phyloP scores from a whole-genome alignment of 2,329 filamentous ascomycete genomes.

The Exophiala sp. region DNA sequence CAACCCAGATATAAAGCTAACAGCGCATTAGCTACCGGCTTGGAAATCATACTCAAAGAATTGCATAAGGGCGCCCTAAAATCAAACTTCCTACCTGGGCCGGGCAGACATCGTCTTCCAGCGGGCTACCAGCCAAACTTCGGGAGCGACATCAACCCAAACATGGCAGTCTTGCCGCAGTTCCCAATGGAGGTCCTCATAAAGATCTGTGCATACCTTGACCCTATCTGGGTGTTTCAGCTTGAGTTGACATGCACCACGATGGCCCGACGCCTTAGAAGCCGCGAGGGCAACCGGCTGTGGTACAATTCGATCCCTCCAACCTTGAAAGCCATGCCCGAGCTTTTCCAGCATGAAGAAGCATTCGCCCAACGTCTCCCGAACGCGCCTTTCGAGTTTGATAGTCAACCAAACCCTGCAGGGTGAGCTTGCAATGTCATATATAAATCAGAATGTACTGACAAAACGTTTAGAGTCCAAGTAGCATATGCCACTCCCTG shows the following conservation, averaged over 20 bases:
- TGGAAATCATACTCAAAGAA: neutral
- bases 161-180: neutral
- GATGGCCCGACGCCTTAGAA: neutral
- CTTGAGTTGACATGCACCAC: neutral
- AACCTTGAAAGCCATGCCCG: neutral
- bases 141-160: neutral
- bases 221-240: constrained; percentile 4
- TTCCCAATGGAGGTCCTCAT: constrained; percentile 1
- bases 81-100: neutral
- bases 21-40: neutral
- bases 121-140: neutral
- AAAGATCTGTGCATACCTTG: neutral
- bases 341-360: neutral
- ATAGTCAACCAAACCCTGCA: neutral
- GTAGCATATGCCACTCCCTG: neutral
- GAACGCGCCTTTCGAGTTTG: neutral
- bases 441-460: neutral
- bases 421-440: no score
- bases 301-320: constrained; percentile 1
- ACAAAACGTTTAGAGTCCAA: neutral
- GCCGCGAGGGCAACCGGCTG: neutral
- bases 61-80: neutral
- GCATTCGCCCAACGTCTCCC: neutral
- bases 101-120: neutral
- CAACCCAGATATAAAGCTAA: neutral